Percentiles rank a stretch among this genome's conserved stretches.
phyloP scores from a whole-genome alignment of 2,329 filamentous ascomycete species.

The Aspergillus sp. region DNA sequence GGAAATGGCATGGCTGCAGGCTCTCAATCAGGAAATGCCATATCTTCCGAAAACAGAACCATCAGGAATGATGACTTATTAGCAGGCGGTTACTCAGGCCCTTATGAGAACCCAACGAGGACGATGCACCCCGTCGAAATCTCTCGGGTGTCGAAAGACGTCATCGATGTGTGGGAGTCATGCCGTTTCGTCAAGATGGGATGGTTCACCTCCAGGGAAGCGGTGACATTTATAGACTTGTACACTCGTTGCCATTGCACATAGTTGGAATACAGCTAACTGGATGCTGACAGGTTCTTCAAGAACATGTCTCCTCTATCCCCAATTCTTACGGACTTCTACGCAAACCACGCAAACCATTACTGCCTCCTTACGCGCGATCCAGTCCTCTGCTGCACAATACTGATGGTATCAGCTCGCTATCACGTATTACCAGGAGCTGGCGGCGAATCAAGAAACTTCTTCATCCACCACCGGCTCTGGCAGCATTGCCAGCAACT shows the following conservation, averaged over 20 bases:
- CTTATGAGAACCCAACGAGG: conserved; percentile 14
- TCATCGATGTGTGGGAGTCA: conserved; percentile 42
- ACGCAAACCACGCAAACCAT: conserved; percentile 45
- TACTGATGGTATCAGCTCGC: conserved; percentile 50
- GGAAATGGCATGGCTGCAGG: conserved; percentile 31
- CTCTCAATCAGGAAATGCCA: conserved; percentile 15
- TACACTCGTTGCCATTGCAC: conserved; percentile 16
- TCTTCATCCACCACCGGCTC: conserved; percentile 48
- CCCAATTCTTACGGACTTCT: conserved; percentile 46
- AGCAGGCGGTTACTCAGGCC: conserved; percentile 13
- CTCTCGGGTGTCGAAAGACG: conserved; percentile 25
- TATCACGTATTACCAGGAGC: conserved; percentile 41
- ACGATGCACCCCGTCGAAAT: conserved; percentile 22
- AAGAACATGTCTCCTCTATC: conserved; percentile 47
- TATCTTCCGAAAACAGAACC: conserved; percentile 9
- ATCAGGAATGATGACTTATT: conserved; percentile 8
- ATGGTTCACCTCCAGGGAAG: conserved; percentile 50
- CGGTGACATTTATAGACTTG: conserved; percentile 48
- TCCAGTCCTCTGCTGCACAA: conserved; percentile 48
- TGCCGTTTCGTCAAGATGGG: conserved; percentile 51
- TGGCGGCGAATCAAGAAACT: conserved; percentile 43
- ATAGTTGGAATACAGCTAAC: background rate
- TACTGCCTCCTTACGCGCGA: conserved; percentile 45
- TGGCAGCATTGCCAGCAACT: conserved; percentile 51
- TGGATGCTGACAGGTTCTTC: conserved; percentile 35